These are phyloP conservation scores for Spinacia oleracea DNA, from an alignment of 179 eudicot genomes.

Conservation along the genomic window DNA sequence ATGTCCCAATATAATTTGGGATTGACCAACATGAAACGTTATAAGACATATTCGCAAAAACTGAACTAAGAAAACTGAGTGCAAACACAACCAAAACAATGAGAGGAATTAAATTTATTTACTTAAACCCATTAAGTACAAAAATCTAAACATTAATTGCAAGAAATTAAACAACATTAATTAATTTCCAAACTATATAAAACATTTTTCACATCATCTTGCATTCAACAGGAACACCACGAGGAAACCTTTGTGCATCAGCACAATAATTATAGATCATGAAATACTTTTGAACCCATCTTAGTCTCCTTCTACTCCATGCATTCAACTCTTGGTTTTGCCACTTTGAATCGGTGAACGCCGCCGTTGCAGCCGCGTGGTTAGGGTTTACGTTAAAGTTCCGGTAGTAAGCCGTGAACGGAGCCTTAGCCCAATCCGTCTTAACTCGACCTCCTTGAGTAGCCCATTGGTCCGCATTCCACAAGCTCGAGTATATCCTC, in stretches of 20 bases:
- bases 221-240: constrained; percentile 41
- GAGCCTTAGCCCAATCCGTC: constrained; percentile 47
- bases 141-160: neutral
- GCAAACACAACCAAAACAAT: no score
- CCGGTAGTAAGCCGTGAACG: constrained; percentile 41
- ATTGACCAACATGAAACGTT: no score
- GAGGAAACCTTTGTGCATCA: constrained; percentile 39
- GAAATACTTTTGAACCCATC: constrained; percentile 47
- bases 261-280: constrained; percentile 51
- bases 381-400: constrained; percentile 33
- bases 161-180: constrained; percentile 2
- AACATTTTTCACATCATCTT: constrained; percentile 7
- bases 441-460: constrained; percentile 44
- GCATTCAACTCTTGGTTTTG: constrained; percentile 35
- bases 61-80: no score
- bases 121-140: neutral
- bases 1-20: no score
- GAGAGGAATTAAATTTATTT: neutral
- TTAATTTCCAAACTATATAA: constrained; percentile 8
- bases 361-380: constrained; percentile 30
- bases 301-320: constrained; percentile 36
- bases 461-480: constrained; percentile 52
- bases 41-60: no score
- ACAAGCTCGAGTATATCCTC: constrained; percentile 46
- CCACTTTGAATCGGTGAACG: constrained; percentile 28